Evolutionary conservation across 1,139 yeast species (phyloP).

Genomic region (Geotrichum histeridarum): DNA sequence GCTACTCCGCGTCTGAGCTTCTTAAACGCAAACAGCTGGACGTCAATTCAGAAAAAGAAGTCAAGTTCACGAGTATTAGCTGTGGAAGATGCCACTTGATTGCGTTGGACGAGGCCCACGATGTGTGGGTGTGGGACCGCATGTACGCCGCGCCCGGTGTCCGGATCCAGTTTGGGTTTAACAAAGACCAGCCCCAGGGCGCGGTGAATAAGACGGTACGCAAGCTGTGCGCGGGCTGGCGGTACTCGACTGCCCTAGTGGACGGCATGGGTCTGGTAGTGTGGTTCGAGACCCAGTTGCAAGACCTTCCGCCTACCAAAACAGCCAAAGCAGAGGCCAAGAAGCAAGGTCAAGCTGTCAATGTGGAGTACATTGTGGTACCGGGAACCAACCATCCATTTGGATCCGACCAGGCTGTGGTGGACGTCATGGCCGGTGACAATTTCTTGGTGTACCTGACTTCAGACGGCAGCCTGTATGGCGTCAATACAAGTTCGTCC

Average conservation of each 20-base stretch:
- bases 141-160: constrained; percentile 42
- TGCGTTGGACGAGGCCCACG: constrained; percentile 52
- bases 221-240: constrained; percentile 69
- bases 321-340: constrained; percentile 37
- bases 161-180: constrained; percentile 40
- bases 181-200: constrained; percentile 9
- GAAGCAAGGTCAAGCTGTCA: background rate
- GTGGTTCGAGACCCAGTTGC: constrained; percentile 48
- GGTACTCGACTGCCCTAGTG: constrained; percentile 50
- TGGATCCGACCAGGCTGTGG: constrained; percentile 37
- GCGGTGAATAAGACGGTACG: constrained; percentile 24
- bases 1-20: background rate
- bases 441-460: constrained; percentile 50
- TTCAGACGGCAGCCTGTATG: constrained; percentile 44
- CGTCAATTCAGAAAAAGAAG: constrained; percentile 1
- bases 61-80: constrained; percentile 47
- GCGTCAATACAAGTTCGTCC: constrained; percentile 35
- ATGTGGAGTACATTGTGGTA: constrained; percentile 19
- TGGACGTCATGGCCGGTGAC: constrained; percentile 56
- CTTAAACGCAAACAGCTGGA: constrained; percentile 7
- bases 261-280: constrained; percentile 52
- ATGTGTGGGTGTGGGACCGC: constrained; percentile 60
- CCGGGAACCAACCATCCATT: constrained; percentile 27
- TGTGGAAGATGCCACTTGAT: constrained; percentile 65
- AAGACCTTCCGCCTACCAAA: constrained; percentile 39